Percentiles rank a stretch among this genome's conserved stretches.
These are phyloP conservation scores for Nakazawaea anatomiae DNA, from an alignment of 805 yeast species.

Conservation along the genomic window DNA sequence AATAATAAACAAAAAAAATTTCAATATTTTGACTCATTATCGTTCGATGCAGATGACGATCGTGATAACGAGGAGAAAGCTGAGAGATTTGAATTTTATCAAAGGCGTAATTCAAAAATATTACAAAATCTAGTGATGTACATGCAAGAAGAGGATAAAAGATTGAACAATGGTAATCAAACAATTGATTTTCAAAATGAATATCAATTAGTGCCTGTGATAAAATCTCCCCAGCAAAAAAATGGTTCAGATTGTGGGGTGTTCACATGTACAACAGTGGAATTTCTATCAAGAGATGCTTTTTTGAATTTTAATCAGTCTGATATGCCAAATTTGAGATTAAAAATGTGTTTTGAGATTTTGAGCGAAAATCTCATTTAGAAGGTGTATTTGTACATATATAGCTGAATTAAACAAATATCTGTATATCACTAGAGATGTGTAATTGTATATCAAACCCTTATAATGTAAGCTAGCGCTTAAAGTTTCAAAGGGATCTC, in stretches of 20 bases:
- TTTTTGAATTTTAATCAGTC: conserved; percentile 52
- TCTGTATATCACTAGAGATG: too few species aligned
- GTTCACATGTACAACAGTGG: conserved; percentile 76
- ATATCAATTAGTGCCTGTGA: conserved; percentile 18
- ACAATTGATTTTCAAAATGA: conserved; percentile 18
- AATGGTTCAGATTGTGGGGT: conserved; percentile 97
- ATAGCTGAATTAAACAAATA: background rate
- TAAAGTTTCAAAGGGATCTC: too few species aligned
- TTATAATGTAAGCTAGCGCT: too few species aligned
- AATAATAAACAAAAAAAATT: conserved; percentile 56
- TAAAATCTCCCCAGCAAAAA: conserved; percentile 67
- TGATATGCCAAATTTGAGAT: conserved; percentile 66
- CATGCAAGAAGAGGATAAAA: conserved; percentile 60
- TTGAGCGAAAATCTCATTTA: conserved; percentile 15
- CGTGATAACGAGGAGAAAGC: conserved; percentile 14
- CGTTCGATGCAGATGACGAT: conserved; percentile 21
- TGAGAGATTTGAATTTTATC: background rate
- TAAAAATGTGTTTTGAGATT: conserved; percentile 63
- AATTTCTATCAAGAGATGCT: conserved; percentile 46
- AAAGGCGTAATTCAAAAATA: conserved; percentile 27
- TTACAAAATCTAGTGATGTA: conserved; percentile 51
- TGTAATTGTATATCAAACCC: background rate
- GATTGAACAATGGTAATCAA: conserved; percentile 33
- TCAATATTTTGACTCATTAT: conserved; percentile 72
- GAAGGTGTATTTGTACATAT: background rate